These are phyloP conservation scores for Moelleriella libera DNA, from an alignment of 2,329 filamentous ascomycete genomes.

Conservation along the genomic window DNA sequence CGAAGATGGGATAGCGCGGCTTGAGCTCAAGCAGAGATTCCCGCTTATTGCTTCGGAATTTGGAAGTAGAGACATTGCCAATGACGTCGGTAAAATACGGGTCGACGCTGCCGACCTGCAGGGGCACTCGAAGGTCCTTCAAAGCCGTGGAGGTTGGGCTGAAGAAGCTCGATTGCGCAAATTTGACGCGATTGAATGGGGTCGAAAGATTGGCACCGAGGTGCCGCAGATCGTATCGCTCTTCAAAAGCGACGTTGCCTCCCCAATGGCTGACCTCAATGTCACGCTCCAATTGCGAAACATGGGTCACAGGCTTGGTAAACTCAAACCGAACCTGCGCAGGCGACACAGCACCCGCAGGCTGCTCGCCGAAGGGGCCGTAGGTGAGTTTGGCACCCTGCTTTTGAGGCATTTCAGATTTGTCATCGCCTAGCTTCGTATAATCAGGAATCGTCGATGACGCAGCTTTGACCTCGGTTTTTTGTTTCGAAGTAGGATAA, in stretches of 20 bases:
- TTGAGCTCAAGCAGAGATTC: conserved; percentile 81
- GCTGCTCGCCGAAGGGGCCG: conserved; percentile 71
- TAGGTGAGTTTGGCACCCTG: conserved; percentile 80
- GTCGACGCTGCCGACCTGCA: conserved; percentile 66
- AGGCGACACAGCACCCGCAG: conserved; percentile 60
- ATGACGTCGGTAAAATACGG: conserved; percentile 94
- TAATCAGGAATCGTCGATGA: conserved; percentile 70
- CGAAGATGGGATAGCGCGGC: conserved; percentile 91
- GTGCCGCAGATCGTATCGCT: conserved; percentile 81
- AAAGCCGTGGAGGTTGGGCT: conserved; percentile 65
- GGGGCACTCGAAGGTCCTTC: conserved; percentile 67
- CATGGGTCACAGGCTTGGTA: conserved; percentile 77
- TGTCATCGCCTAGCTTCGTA: conserved; percentile 52
- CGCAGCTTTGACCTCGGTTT: conserved; percentile 89
- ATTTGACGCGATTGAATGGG: conserved; percentile 65
- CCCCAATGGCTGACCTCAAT: conserved; percentile 97
- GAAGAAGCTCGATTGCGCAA: conserved; percentile 60
- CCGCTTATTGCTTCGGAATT: conserved; percentile 63
- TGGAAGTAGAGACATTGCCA: conserved; percentile 90
- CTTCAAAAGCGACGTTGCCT: conserved; percentile 88
- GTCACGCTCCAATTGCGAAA: conserved; percentile 70
- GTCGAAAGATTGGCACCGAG: conserved; percentile 64
- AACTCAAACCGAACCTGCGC: conserved; percentile 85
- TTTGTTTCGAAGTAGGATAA: conserved; percentile 82
- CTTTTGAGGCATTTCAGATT: conserved; percentile 58